Evolutionary conservation across 305 asterid species (phyloP).

Genomic region (Fraxinus angustifolia): DNA sequence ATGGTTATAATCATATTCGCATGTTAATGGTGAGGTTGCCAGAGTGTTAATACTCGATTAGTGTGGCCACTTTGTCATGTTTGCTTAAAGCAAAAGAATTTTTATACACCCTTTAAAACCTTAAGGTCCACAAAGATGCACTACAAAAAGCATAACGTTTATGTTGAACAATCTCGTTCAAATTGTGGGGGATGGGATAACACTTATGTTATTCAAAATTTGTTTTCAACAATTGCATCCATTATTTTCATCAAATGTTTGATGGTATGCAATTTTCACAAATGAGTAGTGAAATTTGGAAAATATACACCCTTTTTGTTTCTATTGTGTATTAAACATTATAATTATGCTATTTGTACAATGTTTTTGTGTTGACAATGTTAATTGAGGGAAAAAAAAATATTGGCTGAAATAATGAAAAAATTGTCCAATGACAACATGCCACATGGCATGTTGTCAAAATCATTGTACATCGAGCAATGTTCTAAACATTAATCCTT

Average conservation of each 20-base stretch:
- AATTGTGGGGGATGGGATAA: background rate
- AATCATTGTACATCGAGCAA: background rate
- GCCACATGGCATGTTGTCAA: no score
- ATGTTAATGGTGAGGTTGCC: constrained; percentile 18
- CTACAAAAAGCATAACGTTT: background rate
- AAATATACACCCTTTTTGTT: background rate
- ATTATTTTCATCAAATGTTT: background rate
- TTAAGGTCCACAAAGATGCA: background rate
- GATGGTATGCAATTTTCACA: background rate
- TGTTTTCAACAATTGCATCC: background rate
- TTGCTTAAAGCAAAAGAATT: constrained; percentile 29
- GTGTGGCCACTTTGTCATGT: constrained; percentile 24
- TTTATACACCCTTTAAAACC: background rate
- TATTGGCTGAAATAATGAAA: background rate
- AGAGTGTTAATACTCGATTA: constrained; percentile 36
- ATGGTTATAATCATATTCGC: constrained; percentile 2
- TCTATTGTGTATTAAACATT: background rate
- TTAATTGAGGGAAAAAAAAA: background rate
- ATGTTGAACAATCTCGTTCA: background rate
- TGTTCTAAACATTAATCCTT: background rate
- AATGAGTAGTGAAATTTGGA: background rate
- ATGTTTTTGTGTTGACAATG: background rate
- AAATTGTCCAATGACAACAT: background rate
- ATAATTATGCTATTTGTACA: background rate
- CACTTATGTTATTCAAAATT: background rate